Evolutionary conservation across 805 yeast species (phyloP).

Genomic region (Schwanniomyces pseudopolymorphus): DNA sequence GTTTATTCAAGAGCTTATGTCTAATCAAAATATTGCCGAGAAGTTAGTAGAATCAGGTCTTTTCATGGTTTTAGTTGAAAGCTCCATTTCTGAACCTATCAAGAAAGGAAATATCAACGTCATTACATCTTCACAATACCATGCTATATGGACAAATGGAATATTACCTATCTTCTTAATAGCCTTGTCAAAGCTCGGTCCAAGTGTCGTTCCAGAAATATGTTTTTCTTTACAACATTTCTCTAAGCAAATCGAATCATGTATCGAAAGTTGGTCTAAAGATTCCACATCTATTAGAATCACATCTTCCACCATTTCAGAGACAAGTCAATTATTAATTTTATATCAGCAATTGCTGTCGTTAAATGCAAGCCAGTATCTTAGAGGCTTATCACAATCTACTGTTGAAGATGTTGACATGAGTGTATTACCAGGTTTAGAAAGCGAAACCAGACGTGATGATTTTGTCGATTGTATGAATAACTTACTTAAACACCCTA

Average conservation of each 20-base stretch:
- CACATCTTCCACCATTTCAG: constrained; percentile 35
- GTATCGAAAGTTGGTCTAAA: constrained; percentile 69
- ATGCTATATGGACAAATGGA: constrained; percentile 85
- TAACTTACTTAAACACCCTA: constrained; percentile 82
- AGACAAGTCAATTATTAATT: constrained; percentile 59
- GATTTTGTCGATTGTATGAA: constrained; percentile 61
- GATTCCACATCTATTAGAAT: constrained; percentile 45
- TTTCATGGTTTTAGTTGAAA: constrained; percentile 64
- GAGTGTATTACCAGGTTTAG: constrained; percentile 57
- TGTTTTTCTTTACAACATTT: constrained; percentile 63
- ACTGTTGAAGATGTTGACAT: constrained; percentile 20
- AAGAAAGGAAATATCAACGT: constrained; percentile 65
- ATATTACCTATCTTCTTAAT: constrained; percentile 65
- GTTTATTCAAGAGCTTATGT: constrained; percentile 67
- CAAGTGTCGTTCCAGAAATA: constrained; percentile 60
- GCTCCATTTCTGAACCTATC: constrained; percentile 66
- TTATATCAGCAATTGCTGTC: constrained; percentile 57
- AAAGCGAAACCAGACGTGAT: constrained; percentile 56
- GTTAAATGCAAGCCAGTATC: constrained; percentile 52
- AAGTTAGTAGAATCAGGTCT: constrained; percentile 63
- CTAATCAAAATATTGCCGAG: constrained; percentile 63
- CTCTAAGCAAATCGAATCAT: constrained; percentile 60
- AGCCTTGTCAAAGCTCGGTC: constrained; percentile 62
- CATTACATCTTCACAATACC: constrained; percentile 53
- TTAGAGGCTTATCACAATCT: constrained; percentile 15